Evolutionary conservation across 2,329 filamentous ascomycete genomes (phyloP).

Genomic region (Aureobasidium sp.): DNA sequence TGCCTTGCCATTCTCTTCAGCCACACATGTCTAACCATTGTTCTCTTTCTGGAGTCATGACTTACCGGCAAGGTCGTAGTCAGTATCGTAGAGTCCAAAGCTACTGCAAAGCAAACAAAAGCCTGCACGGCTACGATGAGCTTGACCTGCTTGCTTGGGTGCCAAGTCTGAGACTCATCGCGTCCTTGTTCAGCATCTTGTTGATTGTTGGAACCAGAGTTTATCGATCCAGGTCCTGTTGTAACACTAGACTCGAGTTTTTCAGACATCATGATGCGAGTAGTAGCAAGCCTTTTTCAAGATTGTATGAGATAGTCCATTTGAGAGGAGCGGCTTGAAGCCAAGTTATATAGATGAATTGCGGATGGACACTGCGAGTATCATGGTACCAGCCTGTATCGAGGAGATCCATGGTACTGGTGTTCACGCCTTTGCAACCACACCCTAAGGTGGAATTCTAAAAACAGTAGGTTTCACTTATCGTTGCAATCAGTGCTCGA

Average conservation of each 20-base stretch:
- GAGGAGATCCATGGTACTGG: not conserved
- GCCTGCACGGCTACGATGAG: conserved; percentile 34
- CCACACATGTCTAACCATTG: too few relatives aligned
- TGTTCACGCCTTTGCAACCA: too few relatives aligned
- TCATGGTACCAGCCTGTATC: not conserved
- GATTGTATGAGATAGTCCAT: not conserved
- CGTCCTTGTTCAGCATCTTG: not conserved
- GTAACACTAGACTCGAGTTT: not conserved
- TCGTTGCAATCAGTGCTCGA: too few relatives aligned
- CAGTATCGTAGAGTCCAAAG: conserved; percentile 40
- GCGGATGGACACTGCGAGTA: not conserved
- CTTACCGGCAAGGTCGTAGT: conserved; percentile 36
- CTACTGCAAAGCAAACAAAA: conserved; percentile 40
- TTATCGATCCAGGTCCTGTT: not conserved
- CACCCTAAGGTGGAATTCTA: too few relatives aligned
- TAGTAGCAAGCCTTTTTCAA: not conserved
- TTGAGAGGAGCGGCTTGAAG: not conserved
- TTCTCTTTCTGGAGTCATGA: too few relatives aligned
- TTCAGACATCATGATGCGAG: not conserved
- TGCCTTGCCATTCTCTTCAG: not conserved
- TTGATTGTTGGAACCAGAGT: not conserved
- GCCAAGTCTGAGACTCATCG: conserved; percentile 23
- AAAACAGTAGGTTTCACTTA: too few relatives aligned
- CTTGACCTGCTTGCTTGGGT: conserved; percentile 31
- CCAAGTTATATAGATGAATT: not conserved